These are phyloP conservation scores for Aureobasidium sp. DNA, from an alignment of 2,329 filamentous ascomycete species.

Conservation along the genomic window DNA sequence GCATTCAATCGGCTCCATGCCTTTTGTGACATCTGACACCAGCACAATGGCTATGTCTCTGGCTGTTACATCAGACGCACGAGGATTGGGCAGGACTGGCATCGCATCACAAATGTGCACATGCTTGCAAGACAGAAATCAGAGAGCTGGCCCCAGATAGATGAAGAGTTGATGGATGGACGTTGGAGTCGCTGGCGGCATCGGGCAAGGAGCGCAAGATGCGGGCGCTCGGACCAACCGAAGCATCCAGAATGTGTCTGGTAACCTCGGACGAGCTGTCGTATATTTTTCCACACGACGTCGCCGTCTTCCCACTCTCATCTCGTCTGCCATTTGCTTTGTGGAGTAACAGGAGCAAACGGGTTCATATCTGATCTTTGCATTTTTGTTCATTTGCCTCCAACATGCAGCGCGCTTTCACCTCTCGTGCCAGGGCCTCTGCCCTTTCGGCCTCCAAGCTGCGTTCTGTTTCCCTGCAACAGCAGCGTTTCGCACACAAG, in stretches of 20 bases:
- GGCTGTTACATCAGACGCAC: background rate
- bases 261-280: constrained; percentile 7
- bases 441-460: constrained; percentile 60
- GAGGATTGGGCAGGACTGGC: background rate
- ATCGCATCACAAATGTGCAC: background rate
- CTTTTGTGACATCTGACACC: background rate
- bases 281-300: constrained; percentile 13
- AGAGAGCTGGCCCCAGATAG: background rate
- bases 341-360: constrained; percentile 15
- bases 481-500: constrained; percentile 97
- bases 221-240: constrained; percentile 3
- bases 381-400: constrained; percentile 5
- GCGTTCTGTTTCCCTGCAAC: constrained; percentile 58
- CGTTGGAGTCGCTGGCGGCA: background rate
- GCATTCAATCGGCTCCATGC: constrained; percentile 1
- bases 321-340: constrained; percentile 15
- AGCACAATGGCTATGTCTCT: constrained; percentile 11
- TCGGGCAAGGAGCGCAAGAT: background rate
- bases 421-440: constrained; percentile 71
- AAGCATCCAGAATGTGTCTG: background rate
- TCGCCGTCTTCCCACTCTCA: background rate
- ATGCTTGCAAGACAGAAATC: background rate
- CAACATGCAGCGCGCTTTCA: constrained; percentile 88
- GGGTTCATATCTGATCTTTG: constrained; percentile 1
- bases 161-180: background rate